Evolutionary conservation across 192 early-diverging fungal species (phyloP).

Genomic region (Mycoemilia scoparia): DNA sequence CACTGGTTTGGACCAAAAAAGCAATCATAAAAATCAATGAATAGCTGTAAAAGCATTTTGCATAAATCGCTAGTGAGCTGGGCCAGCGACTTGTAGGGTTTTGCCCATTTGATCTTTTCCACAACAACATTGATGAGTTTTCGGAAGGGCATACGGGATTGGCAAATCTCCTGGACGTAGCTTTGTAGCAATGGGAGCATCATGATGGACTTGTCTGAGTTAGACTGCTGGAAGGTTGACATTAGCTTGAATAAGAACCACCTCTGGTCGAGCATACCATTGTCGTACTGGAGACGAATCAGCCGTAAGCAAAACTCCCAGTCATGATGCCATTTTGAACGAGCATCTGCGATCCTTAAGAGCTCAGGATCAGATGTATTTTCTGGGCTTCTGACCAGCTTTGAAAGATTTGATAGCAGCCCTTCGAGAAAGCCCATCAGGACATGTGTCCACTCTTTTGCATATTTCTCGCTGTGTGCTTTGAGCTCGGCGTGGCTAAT

Average conservation of each 20-base stretch:
- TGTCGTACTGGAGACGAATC: constrained; percentile 17
- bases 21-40: constrained; percentile 15
- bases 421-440: constrained; percentile 17
- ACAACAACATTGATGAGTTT: constrained; percentile 16
- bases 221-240: constrained; percentile 7
- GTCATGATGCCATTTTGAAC: constrained; percentile 4
- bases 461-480: constrained; percentile 8
- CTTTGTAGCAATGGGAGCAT: constrained; percentile 11
- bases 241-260: constrained; percentile 23
- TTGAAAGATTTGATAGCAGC: too few relatives aligned
- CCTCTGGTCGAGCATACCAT: constrained; percentile 25
- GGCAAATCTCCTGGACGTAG: constrained; percentile 17
- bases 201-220: constrained; percentile 21
- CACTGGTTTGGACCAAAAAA: constrained; percentile 29
- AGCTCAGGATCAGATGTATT: too few relatives aligned
- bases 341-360: not conserved
- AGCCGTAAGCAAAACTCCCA: constrained; percentile 17
- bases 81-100: constrained; percentile 5
- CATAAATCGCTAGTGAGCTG: constrained; percentile 4
- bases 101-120: constrained; percentile 8
- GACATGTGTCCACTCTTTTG: constrained; percentile 17
- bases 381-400: too few relatives aligned
- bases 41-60: constrained; percentile 8
- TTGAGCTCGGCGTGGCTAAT: constrained; percentile 8
- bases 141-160: constrained; percentile 27